A percentile compares a stretch with the other conserved stretches of the same genome.
These are phyloP conservation scores for Silene conica DNA, from an alignment of 148 eudicot species.

Conservation along the genomic window DNA sequence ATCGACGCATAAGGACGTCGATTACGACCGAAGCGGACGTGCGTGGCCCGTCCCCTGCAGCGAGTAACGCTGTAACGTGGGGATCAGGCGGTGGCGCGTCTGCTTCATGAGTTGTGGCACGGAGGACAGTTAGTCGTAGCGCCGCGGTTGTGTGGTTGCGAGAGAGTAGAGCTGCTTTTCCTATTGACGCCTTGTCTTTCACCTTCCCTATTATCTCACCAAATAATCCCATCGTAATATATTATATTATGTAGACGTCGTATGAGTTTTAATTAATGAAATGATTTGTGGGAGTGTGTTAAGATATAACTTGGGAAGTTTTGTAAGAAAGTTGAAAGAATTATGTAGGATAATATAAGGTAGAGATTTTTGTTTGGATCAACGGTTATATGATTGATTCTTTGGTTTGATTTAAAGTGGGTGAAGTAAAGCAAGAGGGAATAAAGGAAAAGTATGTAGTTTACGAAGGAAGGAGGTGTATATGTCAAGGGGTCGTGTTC, in stretches of 20 bases:
- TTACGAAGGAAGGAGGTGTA: neutral
- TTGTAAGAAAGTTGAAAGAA: neutral
- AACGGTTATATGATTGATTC: constrained; percentile 23
- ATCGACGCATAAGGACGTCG: constrained; percentile 54
- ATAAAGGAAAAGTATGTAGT: constrained; percentile 13
- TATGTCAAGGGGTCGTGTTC: constrained; percentile 5
- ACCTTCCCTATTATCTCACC: constrained; percentile 51
- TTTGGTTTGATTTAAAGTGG: constrained; percentile 25
- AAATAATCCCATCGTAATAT: constrained; percentile 24
- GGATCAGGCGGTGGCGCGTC: constrained; percentile 37
- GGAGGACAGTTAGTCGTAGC: constrained; percentile 57
- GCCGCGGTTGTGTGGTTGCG: constrained; percentile 33
- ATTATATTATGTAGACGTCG: no score
- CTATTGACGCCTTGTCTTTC: constrained; percentile 61
- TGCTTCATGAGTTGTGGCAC: constrained; percentile 61
- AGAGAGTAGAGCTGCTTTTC: constrained; percentile 52
- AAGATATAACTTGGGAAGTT: neutral
- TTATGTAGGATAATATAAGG: constrained; percentile 5
- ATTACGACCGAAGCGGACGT: constrained; percentile 48
- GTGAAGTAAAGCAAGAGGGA: constrained; percentile 3
- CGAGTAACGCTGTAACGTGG: constrained; percentile 52
- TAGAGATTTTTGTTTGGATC: neutral
- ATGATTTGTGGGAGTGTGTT: neutral
- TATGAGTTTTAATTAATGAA: no score
- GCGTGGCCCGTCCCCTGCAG: constrained; percentile 55